Conservation (phyloP, 371 early-diverging fungal genomes). For the Lichtheimia corymbifera region DNA sequence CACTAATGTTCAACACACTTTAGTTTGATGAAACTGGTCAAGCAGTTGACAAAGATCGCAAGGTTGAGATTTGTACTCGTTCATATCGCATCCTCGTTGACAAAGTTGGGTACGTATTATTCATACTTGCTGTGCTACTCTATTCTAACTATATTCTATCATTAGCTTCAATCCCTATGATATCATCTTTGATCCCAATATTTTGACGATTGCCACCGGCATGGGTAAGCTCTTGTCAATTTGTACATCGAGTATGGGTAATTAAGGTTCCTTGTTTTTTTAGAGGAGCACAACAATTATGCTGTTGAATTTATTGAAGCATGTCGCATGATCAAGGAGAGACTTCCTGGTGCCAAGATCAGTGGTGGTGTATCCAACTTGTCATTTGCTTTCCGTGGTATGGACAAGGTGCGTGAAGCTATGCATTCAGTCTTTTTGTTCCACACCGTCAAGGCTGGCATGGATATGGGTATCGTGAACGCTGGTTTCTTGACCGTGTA, state of each 20-base stretch:
- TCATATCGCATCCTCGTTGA: constrained; percentile 87
- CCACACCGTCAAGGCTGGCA: constrained; percentile 87
- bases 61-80: constrained; percentile 88
- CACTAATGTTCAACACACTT: not conserved
- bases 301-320: constrained; percentile 92
- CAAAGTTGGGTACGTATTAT: constrained; percentile 59
- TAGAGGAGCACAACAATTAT: constrained; percentile 93
- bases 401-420: constrained; percentile 87
- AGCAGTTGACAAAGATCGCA: constrained; percentile 81
- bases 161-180: constrained; percentile 80
- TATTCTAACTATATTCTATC: not conserved
- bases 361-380: constrained; percentile 94
- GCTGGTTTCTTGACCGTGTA: constrained; percentile 93
- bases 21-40: constrained; percentile 92
- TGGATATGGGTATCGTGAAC: constrained; percentile 98
- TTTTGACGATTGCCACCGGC: constrained; percentile 93
- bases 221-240: constrained; percentile 47
- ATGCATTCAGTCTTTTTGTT: constrained; percentile 95
- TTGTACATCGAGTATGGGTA: not conserved
- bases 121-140: not conserved
- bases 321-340: constrained; percentile 71
- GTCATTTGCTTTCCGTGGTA: constrained; percentile 95
- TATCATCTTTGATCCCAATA: constrained; percentile 95
- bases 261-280: not conserved
- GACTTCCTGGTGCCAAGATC: constrained; percentile 85